Conservation (phyloP, 371 early-diverging fungal species). For the Gilbertella persicaria region DNA sequence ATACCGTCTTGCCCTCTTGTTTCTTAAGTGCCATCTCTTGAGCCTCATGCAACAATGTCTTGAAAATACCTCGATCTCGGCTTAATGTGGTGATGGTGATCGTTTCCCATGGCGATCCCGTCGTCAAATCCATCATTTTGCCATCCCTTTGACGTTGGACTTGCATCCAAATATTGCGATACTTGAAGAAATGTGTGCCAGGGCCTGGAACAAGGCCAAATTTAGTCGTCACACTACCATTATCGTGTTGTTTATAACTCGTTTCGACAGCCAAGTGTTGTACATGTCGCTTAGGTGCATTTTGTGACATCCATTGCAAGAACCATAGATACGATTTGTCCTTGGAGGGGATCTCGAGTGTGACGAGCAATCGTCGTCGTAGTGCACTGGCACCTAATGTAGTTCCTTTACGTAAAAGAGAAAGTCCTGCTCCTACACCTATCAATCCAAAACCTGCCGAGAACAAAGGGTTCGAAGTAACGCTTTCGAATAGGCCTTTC, state of each 20-base stretch:
- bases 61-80: conserved; percentile 77
- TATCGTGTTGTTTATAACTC: conserved; percentile 84
- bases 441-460: conserved; percentile 94
- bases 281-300: conserved; percentile 57
- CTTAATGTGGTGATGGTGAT: conserved; percentile 90
- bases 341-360: conserved; percentile 92
- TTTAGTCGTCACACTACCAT: conserved; percentile 82
- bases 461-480: conserved; percentile 83
- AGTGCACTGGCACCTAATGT: conserved; percentile 66
- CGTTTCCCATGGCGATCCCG: conserved; percentile 93
- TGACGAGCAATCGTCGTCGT: conserved; percentile 81
- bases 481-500: conserved; percentile 25
- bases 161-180: conserved; percentile 84
- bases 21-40: conserved; percentile 79
- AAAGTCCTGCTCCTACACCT: conserved; percentile 87
- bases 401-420: conserved; percentile 75
- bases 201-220: conserved; percentile 93
- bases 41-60: conserved; percentile 80
- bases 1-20: conserved; percentile 93
- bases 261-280: conserved; percentile 91
- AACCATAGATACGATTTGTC: conserved; percentile 95
- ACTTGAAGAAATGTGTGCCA: conserved; percentile 88
- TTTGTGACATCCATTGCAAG: conserved; percentile 85
- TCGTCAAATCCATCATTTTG: conserved; percentile 88
- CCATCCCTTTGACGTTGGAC: conserved; percentile 84